These are phyloP conservation scores for Trifolium fragiferum DNA, from an alignment of 306 rosid species.

Conservation along the genomic window DNA sequence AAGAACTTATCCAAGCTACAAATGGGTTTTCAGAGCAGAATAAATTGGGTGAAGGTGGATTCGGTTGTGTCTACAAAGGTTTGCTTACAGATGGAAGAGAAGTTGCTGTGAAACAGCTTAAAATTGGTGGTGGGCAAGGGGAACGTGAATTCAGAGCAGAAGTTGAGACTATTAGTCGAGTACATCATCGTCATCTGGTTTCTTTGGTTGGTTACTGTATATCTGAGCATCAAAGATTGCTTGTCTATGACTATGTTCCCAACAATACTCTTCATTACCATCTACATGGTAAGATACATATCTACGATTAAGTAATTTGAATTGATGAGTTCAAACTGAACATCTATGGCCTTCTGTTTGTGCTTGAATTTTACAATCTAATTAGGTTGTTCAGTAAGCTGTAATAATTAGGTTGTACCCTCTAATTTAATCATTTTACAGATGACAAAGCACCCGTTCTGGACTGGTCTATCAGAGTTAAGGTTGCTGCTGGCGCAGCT, in stretches of 20 bases:
- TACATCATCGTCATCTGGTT: conserved; percentile 98
- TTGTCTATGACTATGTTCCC: conserved; percentile 83
- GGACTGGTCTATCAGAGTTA: conserved; percentile 86
- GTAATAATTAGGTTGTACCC: neutral
- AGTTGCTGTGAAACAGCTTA: conserved; percentile 95
- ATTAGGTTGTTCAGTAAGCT: conserved; percentile 22
- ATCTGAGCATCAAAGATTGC: conserved; percentile 87
- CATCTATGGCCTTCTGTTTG: neutral
- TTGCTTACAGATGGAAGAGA: conserved; percentile 77
- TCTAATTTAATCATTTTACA: conserved; percentile 33
- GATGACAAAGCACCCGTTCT: conserved; percentile 64
- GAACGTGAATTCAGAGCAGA: conserved; percentile 99
- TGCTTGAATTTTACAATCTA: neutral
- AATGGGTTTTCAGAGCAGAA: conserved; percentile 69
- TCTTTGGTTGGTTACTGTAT: conserved; percentile 96
- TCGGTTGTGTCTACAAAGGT: conserved; percentile 98
- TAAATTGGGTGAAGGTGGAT: conserved; percentile 97
- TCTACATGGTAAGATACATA: conserved; percentile 81
- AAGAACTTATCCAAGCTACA: conserved; percentile 86
- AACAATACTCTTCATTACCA: conserved; percentile 88
- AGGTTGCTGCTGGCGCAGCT: conserved; percentile 94
- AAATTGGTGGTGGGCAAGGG: conserved; percentile 93
- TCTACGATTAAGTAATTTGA: conserved; percentile 35
- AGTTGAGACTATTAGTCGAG: conserved; percentile 94
- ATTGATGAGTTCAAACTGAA: neutral